These are phyloP conservation scores for Aegilops longissima DNA, from an alignment of 176 grass and related monocot genomes.

Conservation along the genomic window DNA sequence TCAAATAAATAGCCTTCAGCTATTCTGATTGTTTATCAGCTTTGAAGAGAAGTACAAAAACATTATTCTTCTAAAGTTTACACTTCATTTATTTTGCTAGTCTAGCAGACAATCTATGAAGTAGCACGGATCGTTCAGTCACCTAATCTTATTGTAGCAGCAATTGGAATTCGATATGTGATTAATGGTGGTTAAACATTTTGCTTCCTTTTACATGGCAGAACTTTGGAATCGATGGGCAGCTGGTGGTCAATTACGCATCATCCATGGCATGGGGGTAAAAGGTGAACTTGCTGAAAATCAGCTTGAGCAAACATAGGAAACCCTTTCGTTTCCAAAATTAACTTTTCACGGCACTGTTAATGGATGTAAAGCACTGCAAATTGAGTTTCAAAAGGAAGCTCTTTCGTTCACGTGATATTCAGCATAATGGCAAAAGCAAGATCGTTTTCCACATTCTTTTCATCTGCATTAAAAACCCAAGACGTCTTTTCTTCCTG, in stretches of 20 bases:
- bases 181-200: background rate
- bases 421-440: background rate
- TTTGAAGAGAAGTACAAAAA: background rate
- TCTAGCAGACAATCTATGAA: background rate
- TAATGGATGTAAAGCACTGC: background rate
- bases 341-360: background rate
- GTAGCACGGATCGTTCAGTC: background rate
- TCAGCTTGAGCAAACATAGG: background rate
- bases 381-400: background rate
- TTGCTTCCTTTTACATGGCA: conserved; percentile 18
- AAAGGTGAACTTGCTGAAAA: background rate
- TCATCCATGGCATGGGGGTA: conserved; percentile 74
- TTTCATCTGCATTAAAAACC: background rate
- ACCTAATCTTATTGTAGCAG: background rate
- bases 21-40: background rate
- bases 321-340: background rate
- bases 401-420: background rate
- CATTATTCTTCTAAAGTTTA: background rate
- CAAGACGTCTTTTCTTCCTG: background rate
- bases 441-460: background rate
- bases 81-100: background rate
- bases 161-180: background rate
- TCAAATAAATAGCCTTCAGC: background rate
- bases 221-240: conserved; percentile 71
- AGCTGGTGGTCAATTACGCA: conserved; percentile 62